phyloP scores from a whole-genome alignment of 805 yeast species.

The Kazachstania africana region DNA sequence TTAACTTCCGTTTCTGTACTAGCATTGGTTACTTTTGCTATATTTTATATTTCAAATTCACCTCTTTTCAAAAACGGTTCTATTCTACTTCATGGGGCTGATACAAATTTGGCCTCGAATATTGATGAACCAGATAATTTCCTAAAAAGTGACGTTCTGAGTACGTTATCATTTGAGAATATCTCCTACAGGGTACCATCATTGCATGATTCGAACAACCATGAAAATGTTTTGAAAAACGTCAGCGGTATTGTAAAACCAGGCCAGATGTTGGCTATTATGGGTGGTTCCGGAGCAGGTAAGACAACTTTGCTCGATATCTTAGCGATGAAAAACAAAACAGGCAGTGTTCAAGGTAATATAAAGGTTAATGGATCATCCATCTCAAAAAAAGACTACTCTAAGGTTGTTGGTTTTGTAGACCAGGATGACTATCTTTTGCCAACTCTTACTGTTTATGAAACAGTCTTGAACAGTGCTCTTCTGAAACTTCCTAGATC shows the following conservation, averaged over 20 bases:
- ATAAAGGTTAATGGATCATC: constrained; percentile 62
- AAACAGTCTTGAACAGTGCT: constrained; percentile 89
- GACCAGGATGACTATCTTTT: constrained; percentile 89
- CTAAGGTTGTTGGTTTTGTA: constrained; percentile 78
- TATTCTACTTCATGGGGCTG: constrained; percentile 16
- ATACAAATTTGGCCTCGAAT: constrained; percentile 14
- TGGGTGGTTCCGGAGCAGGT: constrained; percentile 99
- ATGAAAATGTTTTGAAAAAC: constrained; percentile 39
- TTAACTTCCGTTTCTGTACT: constrained; percentile 31
- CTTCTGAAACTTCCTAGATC: constrained; percentile 70
- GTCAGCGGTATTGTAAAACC: constrained; percentile 74
- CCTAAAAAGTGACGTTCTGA: constrained; percentile 45
- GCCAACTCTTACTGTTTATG: constrained; percentile 91
- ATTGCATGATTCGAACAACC: constrained; percentile 3
- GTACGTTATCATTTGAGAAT: constrained; percentile 64
- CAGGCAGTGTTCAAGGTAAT: constrained; percentile 57
- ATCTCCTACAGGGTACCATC: constrained; percentile 38
- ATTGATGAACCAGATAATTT: constrained; percentile 10
- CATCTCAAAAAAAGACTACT: constrained; percentile 33
- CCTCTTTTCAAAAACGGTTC: constrained; percentile 40
- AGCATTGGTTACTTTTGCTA: constrained; percentile 17
- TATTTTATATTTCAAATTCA: constrained; percentile 42
- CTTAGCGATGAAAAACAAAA: constrained; percentile 76
- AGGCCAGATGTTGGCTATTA: constrained; percentile 83
- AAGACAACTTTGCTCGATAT: constrained; percentile 90